Percentiles rank a stretch among this genome's conserved stretches.
Evolutionary conservation across 2,329 filamentous ascomycete genomes (phyloP).

Genomic region (Sporothrix euskadiensis): DNA sequence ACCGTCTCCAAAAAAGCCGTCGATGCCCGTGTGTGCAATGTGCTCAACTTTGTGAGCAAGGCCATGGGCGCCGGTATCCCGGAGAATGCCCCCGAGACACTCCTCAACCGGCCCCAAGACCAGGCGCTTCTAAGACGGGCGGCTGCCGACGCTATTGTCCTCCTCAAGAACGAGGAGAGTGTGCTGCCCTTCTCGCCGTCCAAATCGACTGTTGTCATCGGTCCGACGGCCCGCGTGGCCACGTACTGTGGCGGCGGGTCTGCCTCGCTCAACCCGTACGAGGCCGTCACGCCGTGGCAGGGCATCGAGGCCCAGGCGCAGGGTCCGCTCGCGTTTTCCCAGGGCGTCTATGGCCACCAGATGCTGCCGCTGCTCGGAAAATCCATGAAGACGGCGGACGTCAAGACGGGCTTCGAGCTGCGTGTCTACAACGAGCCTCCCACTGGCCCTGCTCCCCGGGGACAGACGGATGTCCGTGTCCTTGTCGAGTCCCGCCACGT

Average conservation of each 20-base stretch:
- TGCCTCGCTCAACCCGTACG: slow-evolving; percentile 43
- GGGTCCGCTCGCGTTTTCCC: slow-evolving; percentile 37
- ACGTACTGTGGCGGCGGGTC: slow-evolving; percentile 37
- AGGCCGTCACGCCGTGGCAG: slow-evolving; percentile 47
- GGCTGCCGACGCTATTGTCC: slow-evolving; percentile 30
- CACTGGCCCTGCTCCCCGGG: neutral
- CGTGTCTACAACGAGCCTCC: slow-evolving; percentile 29
- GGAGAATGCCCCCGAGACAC: slow-evolving; percentile 26
- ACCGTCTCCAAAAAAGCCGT: slow-evolving; percentile 35
- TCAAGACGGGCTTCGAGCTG: slow-evolving; percentile 26
- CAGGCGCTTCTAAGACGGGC: slow-evolving; percentile 25
- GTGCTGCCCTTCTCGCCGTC: slow-evolving; percentile 52
- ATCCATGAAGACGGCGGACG: slow-evolving; percentile 22
- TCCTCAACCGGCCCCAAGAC: slow-evolving; percentile 22
- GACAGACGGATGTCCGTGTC: neutral
- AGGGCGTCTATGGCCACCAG: slow-evolving; percentile 31
- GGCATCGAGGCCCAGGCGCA: slow-evolving; percentile 39
- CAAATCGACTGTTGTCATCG: slow-evolving; percentile 50
- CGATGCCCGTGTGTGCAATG: slow-evolving; percentile 36
- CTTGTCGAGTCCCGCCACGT: slow-evolving; percentile 46
- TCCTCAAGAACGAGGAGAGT: slow-evolving; percentile 52
- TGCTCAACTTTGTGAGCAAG: slow-evolving; percentile 35
- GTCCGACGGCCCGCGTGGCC: slow-evolving; percentile 49
- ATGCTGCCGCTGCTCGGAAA: slow-evolving; percentile 30
- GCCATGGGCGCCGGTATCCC: neutral